Conservation (phyloP, 768 basidiomycete species). For the Serendipita sp. region DNA sequence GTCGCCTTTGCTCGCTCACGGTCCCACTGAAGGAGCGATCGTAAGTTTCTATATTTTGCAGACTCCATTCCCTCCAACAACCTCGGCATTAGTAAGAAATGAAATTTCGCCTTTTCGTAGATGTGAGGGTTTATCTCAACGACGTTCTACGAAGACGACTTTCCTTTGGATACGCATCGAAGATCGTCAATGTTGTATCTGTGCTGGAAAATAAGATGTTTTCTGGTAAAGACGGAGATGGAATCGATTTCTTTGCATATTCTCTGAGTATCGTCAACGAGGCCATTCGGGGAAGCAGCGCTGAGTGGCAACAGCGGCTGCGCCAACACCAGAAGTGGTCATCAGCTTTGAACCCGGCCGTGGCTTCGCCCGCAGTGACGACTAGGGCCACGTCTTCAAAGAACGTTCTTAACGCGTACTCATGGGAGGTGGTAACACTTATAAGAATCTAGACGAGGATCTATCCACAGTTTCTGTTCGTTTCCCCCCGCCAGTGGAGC, state of each 20-base stretch:
- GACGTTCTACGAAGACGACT: not conserved
- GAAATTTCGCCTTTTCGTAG: constrained; percentile 44
- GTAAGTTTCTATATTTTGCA: constrained; percentile 29
- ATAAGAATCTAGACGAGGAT: not conserved
- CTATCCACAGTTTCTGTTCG: not conserved
- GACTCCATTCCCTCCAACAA: constrained; percentile 23
- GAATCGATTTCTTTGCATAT: constrained; percentile 38
- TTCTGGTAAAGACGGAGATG: constrained; percentile 34
- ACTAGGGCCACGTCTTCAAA: no score
- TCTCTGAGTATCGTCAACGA: constrained; percentile 37
- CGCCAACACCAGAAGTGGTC: not conserved
- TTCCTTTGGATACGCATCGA: constrained; percentile 59
- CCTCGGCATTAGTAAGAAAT: constrained; percentile 71
- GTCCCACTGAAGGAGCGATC: constrained; percentile 37
- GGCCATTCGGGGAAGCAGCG: not conserved
- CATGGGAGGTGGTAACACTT: not conserved
- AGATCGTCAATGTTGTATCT: constrained; percentile 42
- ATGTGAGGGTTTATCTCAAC: not conserved
- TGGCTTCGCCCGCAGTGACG: no score
- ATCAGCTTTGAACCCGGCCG: no score
- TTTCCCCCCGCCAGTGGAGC: not conserved
- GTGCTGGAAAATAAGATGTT: constrained; percentile 45
- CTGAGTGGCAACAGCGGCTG: not conserved
- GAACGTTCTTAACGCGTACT: no score
- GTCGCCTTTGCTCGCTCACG: constrained; percentile 38